These are phyloP conservation scores for Pseudogymnoascus sp. DNA, from an alignment of 2,329 filamentous ascomycete species.

Conservation along the genomic window DNA sequence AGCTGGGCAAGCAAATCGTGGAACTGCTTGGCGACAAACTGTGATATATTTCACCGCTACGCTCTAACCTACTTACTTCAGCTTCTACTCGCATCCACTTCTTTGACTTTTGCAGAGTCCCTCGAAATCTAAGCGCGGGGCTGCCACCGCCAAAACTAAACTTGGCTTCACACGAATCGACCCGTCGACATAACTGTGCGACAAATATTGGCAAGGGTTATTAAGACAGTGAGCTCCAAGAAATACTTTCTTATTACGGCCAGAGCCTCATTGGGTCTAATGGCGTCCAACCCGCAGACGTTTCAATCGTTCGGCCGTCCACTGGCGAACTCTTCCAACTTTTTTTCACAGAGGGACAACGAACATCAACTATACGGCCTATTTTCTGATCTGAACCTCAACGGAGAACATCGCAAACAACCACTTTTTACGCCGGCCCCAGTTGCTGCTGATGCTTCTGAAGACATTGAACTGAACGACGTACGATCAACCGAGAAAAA, in stretches of 20 bases:
- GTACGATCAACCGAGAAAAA: not conserved
- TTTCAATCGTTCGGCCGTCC: slow-evolving; percentile 6
- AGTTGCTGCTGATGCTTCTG: not conserved
- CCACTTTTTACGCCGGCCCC: not conserved
- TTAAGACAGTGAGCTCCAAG: slow-evolving; percentile 7
- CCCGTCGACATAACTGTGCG: not conserved
- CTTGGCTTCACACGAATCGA: not conserved
- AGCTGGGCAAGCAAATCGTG: not conserved
- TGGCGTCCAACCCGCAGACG: slow-evolving; percentile 9
- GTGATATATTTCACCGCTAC: not conserved
- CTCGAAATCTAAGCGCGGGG: not conserved
- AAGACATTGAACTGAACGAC: slow-evolving; percentile 4
- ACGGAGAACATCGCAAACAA: not conserved
- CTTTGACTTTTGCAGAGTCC: not conserved
- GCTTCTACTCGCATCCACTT: not conserved
- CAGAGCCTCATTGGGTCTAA: slow-evolving; percentile 8
- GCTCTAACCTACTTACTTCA: not conserved
- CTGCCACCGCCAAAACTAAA: not conserved
- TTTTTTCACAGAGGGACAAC: not conserved
- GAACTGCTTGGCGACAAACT: not conserved
- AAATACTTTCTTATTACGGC: slow-evolving; percentile 3
- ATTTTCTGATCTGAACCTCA: not conserved
- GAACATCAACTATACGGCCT: slow-evolving; percentile 6
- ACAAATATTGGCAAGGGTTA: not conserved
- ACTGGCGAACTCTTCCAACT: slow-evolving; percentile 1